Percentiles rank a stretch among this genome's conserved stretches.
phyloP scores from a whole-genome alignment of 495 filamentous ascomycete species.

The Xylaria venustula region DNA sequence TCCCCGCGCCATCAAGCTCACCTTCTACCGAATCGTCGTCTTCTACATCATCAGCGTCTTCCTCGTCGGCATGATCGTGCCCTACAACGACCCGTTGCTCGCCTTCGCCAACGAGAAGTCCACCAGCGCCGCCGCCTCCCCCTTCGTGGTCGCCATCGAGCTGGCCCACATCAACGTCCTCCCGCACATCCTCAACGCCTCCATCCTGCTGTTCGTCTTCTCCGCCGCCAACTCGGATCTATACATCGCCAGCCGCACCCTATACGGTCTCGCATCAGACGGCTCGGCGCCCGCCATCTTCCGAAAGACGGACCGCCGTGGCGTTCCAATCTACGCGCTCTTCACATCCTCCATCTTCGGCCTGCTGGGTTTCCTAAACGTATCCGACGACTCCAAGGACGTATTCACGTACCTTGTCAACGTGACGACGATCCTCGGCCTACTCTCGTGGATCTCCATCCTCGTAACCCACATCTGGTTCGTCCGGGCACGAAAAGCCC shows the following conservation, averaged over 20 bases:
- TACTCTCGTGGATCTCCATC: slow-evolving; percentile 83
- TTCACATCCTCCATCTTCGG: slow-evolving; percentile 58
- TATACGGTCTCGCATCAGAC: slow-evolving; percentile 75
- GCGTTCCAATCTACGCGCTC: slow-evolving; percentile 74
- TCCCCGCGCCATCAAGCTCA: slow-evolving; percentile 68
- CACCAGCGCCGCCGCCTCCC: slow-evolving; percentile 59
- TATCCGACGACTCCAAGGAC: slow-evolving; percentile 59
- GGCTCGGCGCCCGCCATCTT: slow-evolving; percentile 74
- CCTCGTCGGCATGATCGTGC: slow-evolving; percentile 69
- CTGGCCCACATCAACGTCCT: slow-evolving; percentile 64
- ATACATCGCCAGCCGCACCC: slow-evolving; percentile 81
- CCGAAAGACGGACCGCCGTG: slow-evolving; percentile 65
- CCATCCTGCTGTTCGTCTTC: slow-evolving; percentile 77
- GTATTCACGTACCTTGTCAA: slow-evolving; percentile 89
- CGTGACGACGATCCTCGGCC: slow-evolving; percentile 75
- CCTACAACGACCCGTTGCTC: slow-evolving; percentile 57
- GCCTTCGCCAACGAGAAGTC: slow-evolving; percentile 46
- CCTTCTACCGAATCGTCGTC: slow-evolving; percentile 70
- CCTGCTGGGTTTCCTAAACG: slow-evolving; percentile 77
- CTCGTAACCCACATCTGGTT: slow-evolving; percentile 82
- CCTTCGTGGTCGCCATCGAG: slow-evolving; percentile 63
- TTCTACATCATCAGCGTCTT: slow-evolving; percentile 72
- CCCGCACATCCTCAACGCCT: slow-evolving; percentile 73
- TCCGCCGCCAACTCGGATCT: slow-evolving; percentile 75
- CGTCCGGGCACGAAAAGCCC: slow-evolving; percentile 68